Conservation (phyloP, 768 basidiomycete species). For the Tulasnella calospora region DNA sequence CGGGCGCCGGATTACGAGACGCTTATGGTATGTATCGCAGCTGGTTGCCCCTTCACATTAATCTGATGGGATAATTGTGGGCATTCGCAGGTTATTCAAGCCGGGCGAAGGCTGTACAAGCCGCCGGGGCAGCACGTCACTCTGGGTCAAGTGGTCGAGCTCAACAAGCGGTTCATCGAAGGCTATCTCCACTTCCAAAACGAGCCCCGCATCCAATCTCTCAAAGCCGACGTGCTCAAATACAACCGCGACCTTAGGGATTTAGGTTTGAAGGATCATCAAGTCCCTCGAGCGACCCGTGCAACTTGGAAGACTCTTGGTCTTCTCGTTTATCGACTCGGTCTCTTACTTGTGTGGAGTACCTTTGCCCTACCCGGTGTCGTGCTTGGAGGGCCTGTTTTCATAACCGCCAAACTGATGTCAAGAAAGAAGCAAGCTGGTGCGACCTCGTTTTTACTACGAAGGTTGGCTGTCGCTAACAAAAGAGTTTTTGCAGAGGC, state of each 20-base stretch:
- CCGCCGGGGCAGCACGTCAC: slow-evolving; percentile 92
- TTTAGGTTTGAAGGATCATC: slow-evolving; percentile 89
- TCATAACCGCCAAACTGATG: slow-evolving; percentile 81
- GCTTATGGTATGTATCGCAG: slow-evolving; percentile 63
- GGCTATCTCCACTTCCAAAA: slow-evolving; percentile 91
- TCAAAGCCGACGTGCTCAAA: slow-evolving; percentile 73
- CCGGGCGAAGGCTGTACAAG: slow-evolving; percentile 86
- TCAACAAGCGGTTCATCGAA: slow-evolving; percentile 87
- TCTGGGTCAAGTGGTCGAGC: slow-evolving; percentile 89
- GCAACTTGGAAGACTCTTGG: slow-evolving; percentile 83
- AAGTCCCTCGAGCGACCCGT: slow-evolving; percentile 81
- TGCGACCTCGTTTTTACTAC: not conserved
- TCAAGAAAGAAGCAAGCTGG: slow-evolving; percentile 79
- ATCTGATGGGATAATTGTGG: slow-evolving; percentile 21
- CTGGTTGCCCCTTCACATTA: not conserved
- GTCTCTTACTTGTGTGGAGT: slow-evolving; percentile 74
- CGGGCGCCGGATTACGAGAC: slow-evolving; percentile 97
- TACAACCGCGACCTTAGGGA: slow-evolving; percentile 87
- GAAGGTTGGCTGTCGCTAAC: not conserved
- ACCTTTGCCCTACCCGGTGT: slow-evolving; percentile 84
- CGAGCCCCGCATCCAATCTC: slow-evolving; percentile 78
- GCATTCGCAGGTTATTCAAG: slow-evolving; percentile 76
- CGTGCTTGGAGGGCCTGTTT: slow-evolving; percentile 87
- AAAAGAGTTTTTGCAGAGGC: slow-evolving; percentile 57
- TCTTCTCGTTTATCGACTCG: slow-evolving; percentile 74